Percentiles rank a stretch among this genome's conserved stretches.
Conservation (phyloP, 2,329 filamentous ascomycete genomes). For the Colletotrichum echinochloae region DNA sequence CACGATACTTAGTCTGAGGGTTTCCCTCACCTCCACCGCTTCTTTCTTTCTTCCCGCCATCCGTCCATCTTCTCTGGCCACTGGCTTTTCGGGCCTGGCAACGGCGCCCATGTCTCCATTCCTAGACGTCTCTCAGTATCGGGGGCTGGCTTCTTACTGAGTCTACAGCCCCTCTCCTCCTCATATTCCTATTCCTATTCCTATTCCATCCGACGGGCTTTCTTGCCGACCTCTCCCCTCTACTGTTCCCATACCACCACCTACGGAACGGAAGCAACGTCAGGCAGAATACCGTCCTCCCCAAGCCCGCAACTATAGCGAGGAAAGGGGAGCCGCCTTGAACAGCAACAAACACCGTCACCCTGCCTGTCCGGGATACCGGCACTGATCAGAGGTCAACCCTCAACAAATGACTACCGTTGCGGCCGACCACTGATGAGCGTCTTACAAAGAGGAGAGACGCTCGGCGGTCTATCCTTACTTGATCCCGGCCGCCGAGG, state of each 20-base stretch:
- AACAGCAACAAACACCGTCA: too few species aligned
- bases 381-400: too few species aligned
- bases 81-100: not conserved
- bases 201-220: not conserved
- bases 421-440: too few species aligned
- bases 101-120: not conserved
- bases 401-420: too few species aligned
- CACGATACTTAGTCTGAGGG: not conserved
- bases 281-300: not conserved
- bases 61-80: not conserved
- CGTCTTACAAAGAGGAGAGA: too few species aligned
- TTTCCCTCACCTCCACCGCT: not conserved
- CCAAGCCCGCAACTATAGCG: not conserved
- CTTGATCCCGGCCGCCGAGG: too few species aligned
- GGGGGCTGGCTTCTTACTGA: not conserved
- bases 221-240: not conserved
- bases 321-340: too few species aligned
- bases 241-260: too few species aligned
- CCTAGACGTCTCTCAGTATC: not conserved
- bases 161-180: not conserved
- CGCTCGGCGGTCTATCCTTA: too few species aligned
- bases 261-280: not conserved
- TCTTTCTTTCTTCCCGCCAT: not conserved
- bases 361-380: too few species aligned
- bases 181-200: too few species aligned